These are phyloP conservation scores for Trichosporon asahii DNA, from an alignment of 1,284 basidiomycete genomes.

Conservation along the genomic window DNA sequence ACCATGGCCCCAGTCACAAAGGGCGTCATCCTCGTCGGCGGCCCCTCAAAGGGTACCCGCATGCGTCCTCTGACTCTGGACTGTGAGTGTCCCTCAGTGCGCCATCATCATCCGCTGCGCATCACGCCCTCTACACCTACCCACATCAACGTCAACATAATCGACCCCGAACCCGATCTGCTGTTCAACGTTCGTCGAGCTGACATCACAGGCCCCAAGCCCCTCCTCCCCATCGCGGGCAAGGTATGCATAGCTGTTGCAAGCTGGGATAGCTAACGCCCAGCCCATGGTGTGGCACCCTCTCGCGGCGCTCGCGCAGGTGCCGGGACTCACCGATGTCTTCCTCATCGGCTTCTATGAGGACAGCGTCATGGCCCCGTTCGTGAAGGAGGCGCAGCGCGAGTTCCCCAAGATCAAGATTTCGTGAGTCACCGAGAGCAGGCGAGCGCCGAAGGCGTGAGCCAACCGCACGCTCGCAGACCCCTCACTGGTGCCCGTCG, in stretches of 20 bases:
- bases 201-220: constrained; percentile 48
- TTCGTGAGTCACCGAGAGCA: constrained; percentile 28
- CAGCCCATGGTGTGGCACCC: constrained; percentile 57
- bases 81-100: constrained; percentile 33
- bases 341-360: constrained; percentile 58
- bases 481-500: too few species aligned
- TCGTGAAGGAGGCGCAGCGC: constrained; percentile 54
- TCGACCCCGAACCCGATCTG: too few species aligned
- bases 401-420: constrained; percentile 56
- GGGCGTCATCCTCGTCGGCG: constrained; percentile 51
- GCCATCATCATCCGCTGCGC: too few species aligned
- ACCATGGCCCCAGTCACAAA: constrained; percentile 44
- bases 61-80: constrained; percentile 56
- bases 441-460: constrained; percentile 12
- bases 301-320: constrained; percentile 53
- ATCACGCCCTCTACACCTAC: too few species aligned
- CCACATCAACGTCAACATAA: too few species aligned
- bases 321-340: constrained; percentile 54
- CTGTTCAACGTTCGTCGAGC: too few species aligned
- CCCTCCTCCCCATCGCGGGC: constrained; percentile 54
- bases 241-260: constrained; percentile 35
- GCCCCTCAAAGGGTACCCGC: constrained; percentile 53
- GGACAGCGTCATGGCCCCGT: constrained; percentile 53
- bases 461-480: too few species aligned
- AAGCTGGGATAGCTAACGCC: background rate